Evolutionary conservation across 192 early-diverging fungal genomes (phyloP), one percentile per base, ranked within the genome.

Genomic region (Spinellus fusiger): DNA sequence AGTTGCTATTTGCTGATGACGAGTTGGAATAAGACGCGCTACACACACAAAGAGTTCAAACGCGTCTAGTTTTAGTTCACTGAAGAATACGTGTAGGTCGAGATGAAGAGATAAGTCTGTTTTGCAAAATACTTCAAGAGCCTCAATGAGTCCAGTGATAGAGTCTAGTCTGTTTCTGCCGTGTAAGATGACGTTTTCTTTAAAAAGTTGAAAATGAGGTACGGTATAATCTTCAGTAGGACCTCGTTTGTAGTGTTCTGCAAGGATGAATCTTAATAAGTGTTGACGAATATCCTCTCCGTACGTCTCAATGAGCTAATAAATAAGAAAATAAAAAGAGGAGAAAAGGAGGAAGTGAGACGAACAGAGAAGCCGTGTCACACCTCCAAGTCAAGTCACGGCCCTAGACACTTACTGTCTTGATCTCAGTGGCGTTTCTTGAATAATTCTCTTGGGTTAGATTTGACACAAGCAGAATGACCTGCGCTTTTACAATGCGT

Each of bases 401-500:
- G 35, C 38, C 34, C n/a, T 35, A 28, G 31, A 18, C 5, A 62
- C 79, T 60, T 77, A 83, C 81, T 40, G 74, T 65, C 31, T 61
- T 59, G 56, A 83, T 80, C 54, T 83, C 78, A 55, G 74, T 38
- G 44, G 74, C 75, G 52, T 71, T 78, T 31, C 64, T 35, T n/a
- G 68, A 50, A 68, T 78, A 80, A 51, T 77, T 80, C 26, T 80
- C 79, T 63, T 70, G 73, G 50, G 72, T 75, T 38, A 83, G 68
- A 33, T 64, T 80, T 22, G 76, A 77, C 52, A 83, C 62, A 44
- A 80, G 65, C 35, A 83, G 66, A 47, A 64, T 68, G 47, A 80
- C 75, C 72, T 83, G 81, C 61, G 81, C 81, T 64, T 78, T 83
- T 48, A 80, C 78, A 49, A 83, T 80, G 31, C 71, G 78, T 61